phyloP scores from a whole-genome alignment of 2,329 filamentous ascomycete species.

The Laburnicola sp. region DNA sequence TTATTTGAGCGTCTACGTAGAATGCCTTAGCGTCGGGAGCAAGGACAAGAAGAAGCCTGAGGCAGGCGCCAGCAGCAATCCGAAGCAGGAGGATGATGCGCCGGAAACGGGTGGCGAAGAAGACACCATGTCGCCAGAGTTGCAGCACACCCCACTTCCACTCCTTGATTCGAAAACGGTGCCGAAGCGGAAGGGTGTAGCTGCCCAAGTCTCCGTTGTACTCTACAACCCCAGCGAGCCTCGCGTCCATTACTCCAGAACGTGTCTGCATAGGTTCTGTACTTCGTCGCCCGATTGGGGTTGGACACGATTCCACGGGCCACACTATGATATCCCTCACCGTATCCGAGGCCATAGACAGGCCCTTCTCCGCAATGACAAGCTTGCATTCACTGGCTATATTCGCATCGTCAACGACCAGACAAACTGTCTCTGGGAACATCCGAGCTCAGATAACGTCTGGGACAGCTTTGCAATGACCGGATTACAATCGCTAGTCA shows the following conservation, averaged over 20 bases:
- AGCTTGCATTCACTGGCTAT: constrained; percentile 64
- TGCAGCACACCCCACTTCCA: constrained; percentile 43
- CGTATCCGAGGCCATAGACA: constrained; percentile 62
- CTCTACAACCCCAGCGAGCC: constrained; percentile 67
- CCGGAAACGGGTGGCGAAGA: constrained; percentile 9
- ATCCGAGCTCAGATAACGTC: constrained; percentile 56
- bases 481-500: constrained; percentile 56
- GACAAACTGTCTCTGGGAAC: constrained; percentile 64
- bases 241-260: constrained; percentile 59
- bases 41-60: constrained; percentile 14
- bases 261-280: constrained; percentile 63
- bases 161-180: constrained; percentile 37
- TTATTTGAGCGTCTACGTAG: constrained; percentile 63
- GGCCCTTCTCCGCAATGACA: constrained; percentile 63
- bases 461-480: constrained; percentile 63
- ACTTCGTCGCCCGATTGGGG: constrained; percentile 63
- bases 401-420: constrained; percentile 64
- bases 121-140: constrained; percentile 18
- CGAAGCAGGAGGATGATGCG: constrained; percentile 11
- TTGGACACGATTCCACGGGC: constrained; percentile 64
- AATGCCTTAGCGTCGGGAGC: constrained; percentile 56
- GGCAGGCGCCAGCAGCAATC: not conserved
- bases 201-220: constrained; percentile 65
- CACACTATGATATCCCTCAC: constrained; percentile 60
- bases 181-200: constrained; percentile 49